Evolutionary conservation across 1,284 basidiomycete species (phyloP).

Genomic region (Marasmius fiardii): DNA sequence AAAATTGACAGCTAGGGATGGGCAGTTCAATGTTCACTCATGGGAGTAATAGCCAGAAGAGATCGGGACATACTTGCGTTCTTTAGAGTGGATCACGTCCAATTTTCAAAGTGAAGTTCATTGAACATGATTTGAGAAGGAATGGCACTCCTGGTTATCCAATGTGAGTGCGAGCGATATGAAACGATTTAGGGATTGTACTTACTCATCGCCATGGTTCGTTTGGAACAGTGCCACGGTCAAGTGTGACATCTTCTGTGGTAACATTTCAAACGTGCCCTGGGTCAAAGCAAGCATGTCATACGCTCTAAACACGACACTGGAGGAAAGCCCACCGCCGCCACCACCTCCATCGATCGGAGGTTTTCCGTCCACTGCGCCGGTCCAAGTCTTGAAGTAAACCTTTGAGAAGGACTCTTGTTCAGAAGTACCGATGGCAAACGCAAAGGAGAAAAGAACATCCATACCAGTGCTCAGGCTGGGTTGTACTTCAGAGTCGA

Average conservation of each 20-base stretch:
- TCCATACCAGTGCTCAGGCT: slow-evolving; percentile 50
- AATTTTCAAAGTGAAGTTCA: slow-evolving; percentile 43
- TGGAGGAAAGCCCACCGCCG: too few relatives aligned
- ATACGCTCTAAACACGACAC: too few relatives aligned
- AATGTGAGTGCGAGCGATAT: neutral
- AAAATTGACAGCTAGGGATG: slow-evolving; percentile 47
- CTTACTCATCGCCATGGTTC: slow-evolving; percentile 47
- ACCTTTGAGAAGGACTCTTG: slow-evolving; percentile 33
- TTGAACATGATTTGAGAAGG: slow-evolving; percentile 49
- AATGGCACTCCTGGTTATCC: slow-evolving; percentile 38
- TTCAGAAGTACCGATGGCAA: slow-evolving; percentile 14
- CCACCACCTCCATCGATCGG: slow-evolving; percentile 66
- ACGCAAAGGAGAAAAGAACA: neutral
- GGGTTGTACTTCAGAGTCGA: slow-evolving; percentile 46
- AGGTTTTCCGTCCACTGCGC: slow-evolving; percentile 48
- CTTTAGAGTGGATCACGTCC: slow-evolving; percentile 43
- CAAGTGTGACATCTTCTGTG: slow-evolving; percentile 41
- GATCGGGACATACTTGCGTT: slow-evolving; percentile 39
- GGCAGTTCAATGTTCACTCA: neutral
- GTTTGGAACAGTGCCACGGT: slow-evolving; percentile 52
- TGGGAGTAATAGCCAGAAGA: slow-evolving; percentile 4
- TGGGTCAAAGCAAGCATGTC: too few relatives aligned
- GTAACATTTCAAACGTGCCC: slow-evolving; percentile 51
- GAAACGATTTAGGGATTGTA: neutral
- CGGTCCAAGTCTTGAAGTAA: slow-evolving; percentile 69